These are phyloP conservation scores for Penicillium canescens DNA, from an alignment of 495 filamentous ascomycete genomes.

Conservation along the genomic window DNA sequence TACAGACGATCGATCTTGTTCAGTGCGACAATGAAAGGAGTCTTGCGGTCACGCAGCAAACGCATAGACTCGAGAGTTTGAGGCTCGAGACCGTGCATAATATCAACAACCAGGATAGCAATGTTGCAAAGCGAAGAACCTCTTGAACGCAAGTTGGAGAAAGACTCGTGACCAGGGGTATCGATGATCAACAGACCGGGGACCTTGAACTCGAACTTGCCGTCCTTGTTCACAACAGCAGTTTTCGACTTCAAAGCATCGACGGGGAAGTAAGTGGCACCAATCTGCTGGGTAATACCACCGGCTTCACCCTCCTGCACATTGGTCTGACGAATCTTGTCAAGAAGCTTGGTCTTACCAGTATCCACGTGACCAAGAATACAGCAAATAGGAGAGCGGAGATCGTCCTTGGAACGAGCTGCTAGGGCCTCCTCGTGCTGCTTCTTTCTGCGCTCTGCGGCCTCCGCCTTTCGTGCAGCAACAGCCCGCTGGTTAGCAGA, in stretches of 20 bases:
- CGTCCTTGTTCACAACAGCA: slow-evolving; percentile 85
- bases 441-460: slow-evolving; percentile 83
- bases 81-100: slow-evolving; percentile 99
- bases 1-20: slow-evolving; percentile 99
- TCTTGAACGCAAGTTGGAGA: slow-evolving; percentile 94
- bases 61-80: slow-evolving; percentile 98
- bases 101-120: slow-evolving; percentile 98
- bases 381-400: slow-evolving; percentile 98
- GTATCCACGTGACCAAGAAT: slow-evolving; percentile 99
- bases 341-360: slow-evolving; percentile 97
- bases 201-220: slow-evolving; percentile 93
- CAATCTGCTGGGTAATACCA: slow-evolving; percentile 99
- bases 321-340: slow-evolving; percentile 98
- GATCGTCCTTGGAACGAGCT: slow-evolving; percentile 88
- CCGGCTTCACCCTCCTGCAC: slow-evolving; percentile 99
- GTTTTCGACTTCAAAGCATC: slow-evolving; percentile 93
- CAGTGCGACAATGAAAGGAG: slow-evolving; percentile 96
- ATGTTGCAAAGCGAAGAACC: slow-evolving; percentile 99
- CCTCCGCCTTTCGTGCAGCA: slow-evolving; percentile 79
- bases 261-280: slow-evolving; percentile 98
- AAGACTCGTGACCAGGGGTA: slow-evolving; percentile 99
- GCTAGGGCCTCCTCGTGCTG: slow-evolving; percentile 89
- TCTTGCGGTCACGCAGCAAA: slow-evolving; percentile 87
- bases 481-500: slow-evolving; percentile 68
- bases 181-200: slow-evolving; percentile 97